Conservation (phyloP, 2,329 filamentous ascomycete genomes). For the Ciborinia camelliae region DNA sequence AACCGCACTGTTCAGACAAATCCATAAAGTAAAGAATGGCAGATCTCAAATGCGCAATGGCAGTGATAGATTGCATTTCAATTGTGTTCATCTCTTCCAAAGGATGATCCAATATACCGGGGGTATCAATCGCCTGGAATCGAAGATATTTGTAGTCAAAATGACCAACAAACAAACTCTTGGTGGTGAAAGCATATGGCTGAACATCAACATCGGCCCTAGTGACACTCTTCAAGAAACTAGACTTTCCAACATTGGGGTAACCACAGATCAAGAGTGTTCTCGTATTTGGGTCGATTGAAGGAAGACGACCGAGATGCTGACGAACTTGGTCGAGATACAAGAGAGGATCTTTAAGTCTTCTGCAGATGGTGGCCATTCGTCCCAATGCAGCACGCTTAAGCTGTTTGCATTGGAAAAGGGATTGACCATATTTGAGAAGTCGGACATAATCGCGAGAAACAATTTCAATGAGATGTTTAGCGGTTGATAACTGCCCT, state of each 20-base stretch:
- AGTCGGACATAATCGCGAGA: conserved; percentile 94
- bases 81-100: conserved; percentile 99
- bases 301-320: conserved; percentile 92
- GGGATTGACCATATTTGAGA: conserved; percentile 91
- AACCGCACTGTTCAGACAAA: conserved; percentile 93
- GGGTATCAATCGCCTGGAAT: conserved; percentile 93
- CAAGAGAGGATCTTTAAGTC: conserved; percentile 87
- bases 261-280: conserved; percentile 97
- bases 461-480: conserved; percentile 94
- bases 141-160: conserved; percentile 94
- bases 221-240: conserved; percentile 88
- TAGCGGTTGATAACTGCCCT: conserved; percentile 91
- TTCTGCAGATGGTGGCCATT: conserved; percentile 96
- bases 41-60: conserved; percentile 92
- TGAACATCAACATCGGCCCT: conserved; percentile 95
- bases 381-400: conserved; percentile 94
- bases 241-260: conserved; percentile 96
- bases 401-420: conserved; percentile 99
- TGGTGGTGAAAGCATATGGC: conserved; percentile 98
- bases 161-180: conserved; percentile 94
- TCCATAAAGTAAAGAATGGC: conserved; percentile 99
- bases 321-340: conserved; percentile 97
- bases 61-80: conserved; percentile 98
- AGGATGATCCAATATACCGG: conserved; percentile 96
- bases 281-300: conserved; percentile 97